Conservation (phyloP, 1,139 yeast genomes). For the Zygosaccharomyces sapae region DNA sequence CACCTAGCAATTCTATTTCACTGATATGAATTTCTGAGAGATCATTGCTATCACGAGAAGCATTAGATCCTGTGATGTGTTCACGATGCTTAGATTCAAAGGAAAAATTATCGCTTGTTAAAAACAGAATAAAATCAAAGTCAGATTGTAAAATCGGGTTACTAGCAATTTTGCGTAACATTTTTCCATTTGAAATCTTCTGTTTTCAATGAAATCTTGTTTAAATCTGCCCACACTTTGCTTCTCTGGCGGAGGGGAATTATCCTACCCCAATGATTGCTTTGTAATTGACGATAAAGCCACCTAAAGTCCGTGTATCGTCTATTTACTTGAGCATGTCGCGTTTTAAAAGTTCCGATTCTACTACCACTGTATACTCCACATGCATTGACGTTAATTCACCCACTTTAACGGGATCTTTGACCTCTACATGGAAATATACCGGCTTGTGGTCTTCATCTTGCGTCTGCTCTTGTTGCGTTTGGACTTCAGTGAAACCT, state of each 20-base stretch:
- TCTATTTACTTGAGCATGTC: conserved; percentile 56
- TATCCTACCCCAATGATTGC: conserved; percentile 82
- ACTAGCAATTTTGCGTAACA: conserved; percentile 67
- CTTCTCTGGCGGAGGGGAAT: conserved; percentile 98
- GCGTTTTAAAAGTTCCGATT: conserved; percentile 38
- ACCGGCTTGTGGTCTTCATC: conserved; percentile 13
- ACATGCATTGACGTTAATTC: conserved; percentile 87
- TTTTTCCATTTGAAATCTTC: conserved; percentile 84
- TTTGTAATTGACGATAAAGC: conserved; percentile 84
- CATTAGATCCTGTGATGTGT: conserved; percentile 50
- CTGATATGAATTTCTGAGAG: conserved; percentile 40
- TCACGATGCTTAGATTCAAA: conserved; percentile 64
- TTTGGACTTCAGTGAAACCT: neutral
- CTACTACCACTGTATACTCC: conserved; percentile 73
- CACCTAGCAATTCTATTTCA: conserved; percentile 32
- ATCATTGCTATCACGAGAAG: conserved; percentile 45
- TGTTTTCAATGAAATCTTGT: conserved; percentile 79
- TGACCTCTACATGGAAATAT: conserved; percentile 63
- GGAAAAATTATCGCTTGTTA: conserved; percentile 70
- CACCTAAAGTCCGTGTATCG: conserved; percentile 80
- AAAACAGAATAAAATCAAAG: conserved; percentile 69
- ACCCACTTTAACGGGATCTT: conserved; percentile 89
- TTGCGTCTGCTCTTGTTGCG: neutral
- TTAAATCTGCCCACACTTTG: conserved; percentile 88
- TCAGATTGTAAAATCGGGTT: conserved; percentile 61